phyloP scores from a whole-genome alignment of 2,329 filamentous ascomycete species.

The Ceratocystis cubensis region DNA sequence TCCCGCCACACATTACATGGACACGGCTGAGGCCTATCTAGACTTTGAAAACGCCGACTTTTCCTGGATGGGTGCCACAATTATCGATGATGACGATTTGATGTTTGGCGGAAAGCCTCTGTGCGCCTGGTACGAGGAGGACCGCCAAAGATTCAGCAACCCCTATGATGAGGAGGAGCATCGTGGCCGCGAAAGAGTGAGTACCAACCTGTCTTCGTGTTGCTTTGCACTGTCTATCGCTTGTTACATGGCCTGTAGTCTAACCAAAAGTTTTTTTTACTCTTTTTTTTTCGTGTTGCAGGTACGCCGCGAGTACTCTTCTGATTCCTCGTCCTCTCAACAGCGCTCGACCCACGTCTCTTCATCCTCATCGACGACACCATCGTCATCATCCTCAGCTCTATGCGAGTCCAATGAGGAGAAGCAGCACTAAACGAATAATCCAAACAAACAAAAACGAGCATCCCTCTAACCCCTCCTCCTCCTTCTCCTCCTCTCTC shows the following conservation, averaged over 20 bases:
- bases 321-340: constrained; percentile 5
- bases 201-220: constrained; percentile 18
- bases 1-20: constrained; percentile 6
- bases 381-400: not conserved
- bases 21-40: constrained; percentile 14
- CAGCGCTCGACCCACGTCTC: constrained; percentile 7
- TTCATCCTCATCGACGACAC: not conserved
- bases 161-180: constrained; percentile 32
- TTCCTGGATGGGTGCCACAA: constrained; percentile 38
- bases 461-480: not conserved
- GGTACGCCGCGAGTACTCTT: constrained; percentile 18
- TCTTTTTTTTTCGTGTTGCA: not conserved
- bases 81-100: constrained; percentile 47
- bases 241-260: not conserved
- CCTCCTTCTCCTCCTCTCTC: not conserved
- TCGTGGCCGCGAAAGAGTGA: constrained; percentile 31
- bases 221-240: not conserved
- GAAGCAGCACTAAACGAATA: constrained; percentile 6
- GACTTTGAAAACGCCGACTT: constrained; percentile 21
- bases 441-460: not conserved
- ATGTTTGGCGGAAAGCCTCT: constrained; percentile 49
- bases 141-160: constrained; percentile 34
- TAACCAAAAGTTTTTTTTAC: not conserved
- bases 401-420: constrained; percentile 4
- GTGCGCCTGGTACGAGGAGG: constrained; percentile 49